phyloP scores from a whole-genome alignment of 2,329 filamentous ascomycete species.

The Nothopassalora personata region DNA sequence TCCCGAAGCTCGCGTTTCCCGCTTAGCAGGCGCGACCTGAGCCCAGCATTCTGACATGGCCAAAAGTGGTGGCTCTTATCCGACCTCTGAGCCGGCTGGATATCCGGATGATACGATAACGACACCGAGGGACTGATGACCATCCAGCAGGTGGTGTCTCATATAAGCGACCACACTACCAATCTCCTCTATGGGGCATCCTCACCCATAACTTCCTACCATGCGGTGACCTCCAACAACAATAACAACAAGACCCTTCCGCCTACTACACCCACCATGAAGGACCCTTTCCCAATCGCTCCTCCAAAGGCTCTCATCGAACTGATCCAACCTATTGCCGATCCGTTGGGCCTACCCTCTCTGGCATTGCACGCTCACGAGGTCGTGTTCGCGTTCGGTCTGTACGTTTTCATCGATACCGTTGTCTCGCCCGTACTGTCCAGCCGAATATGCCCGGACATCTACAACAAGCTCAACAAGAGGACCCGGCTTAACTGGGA shows the following conservation, averaged over 20 bases:
- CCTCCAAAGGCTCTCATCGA: constrained; percentile 53
- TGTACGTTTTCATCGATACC: constrained; percentile 65
- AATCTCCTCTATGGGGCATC: neutral
- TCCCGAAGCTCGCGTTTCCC: neutral
- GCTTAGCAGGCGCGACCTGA: neutral
- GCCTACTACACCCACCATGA: constrained; percentile 47
- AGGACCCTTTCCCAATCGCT: constrained; percentile 62
- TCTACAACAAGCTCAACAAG: constrained; percentile 58
- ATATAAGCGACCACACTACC: neutral
- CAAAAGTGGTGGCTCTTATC: neutral
- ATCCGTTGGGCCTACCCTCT: constrained; percentile 56
- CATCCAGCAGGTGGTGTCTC: neutral
- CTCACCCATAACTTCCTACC: neutral
- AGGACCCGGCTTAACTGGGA: constrained; percentile 75
- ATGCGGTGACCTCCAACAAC: constrained; percentile 14
- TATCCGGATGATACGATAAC: constrained; percentile 2
- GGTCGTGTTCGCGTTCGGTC: constrained; percentile 57
- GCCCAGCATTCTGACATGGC: neutral
- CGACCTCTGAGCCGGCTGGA: neutral
- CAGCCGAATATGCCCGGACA: constrained; percentile 53
- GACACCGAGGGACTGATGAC: neutral
- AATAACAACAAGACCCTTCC: neutral
- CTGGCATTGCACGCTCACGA: constrained; percentile 76
- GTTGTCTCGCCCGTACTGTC: constrained; percentile 65
- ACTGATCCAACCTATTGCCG: constrained; percentile 59